These are phyloP conservation scores for Tricholoma terreum DNA, from an alignment of 768 basidiomycete species.

Conservation along the genomic window DNA sequence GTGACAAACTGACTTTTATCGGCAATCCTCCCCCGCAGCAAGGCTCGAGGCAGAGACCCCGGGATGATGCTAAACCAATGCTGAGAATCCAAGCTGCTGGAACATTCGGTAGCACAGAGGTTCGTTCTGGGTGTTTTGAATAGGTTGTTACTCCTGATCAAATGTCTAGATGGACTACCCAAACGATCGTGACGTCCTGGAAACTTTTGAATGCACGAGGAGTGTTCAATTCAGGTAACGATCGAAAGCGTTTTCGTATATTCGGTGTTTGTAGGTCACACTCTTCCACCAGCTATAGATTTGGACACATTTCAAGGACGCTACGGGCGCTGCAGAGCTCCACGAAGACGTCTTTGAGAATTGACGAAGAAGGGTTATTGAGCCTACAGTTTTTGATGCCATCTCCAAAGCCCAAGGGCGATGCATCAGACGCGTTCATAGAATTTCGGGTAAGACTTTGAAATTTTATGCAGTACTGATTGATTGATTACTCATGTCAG, in stretches of 20 bases:
- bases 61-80: constrained; percentile 48
- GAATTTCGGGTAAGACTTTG: constrained; percentile 74
- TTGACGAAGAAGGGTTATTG: constrained; percentile 77
- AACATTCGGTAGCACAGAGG: constrained; percentile 84
- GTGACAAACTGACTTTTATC: constrained; percentile 80
- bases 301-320: constrained; percentile 70
- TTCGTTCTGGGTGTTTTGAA: constrained; percentile 22
- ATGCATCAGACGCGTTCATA: constrained; percentile 61
- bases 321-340: constrained; percentile 77
- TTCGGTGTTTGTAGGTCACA: background rate
- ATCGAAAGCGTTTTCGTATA: background rate
- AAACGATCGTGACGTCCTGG: constrained; percentile 86
- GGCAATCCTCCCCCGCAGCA: constrained; percentile 56
- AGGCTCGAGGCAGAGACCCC: constrained; percentile 16
- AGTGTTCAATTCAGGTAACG: constrained; percentile 69
- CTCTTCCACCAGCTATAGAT: constrained; percentile 64
- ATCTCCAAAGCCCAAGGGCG: constrained; percentile 40
- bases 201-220: constrained; percentile 79
- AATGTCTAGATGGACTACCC: constrained; percentile 86
- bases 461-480: background rate
- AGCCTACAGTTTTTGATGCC: constrained; percentile 91
- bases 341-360: constrained; percentile 84
- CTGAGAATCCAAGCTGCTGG: constrained; percentile 81
- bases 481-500: constrained; percentile 20
- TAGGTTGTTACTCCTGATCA: background rate